Base-by-base conservation (phyloP, 78 protist genomes). In the Thecamonas trahens region DNA sequence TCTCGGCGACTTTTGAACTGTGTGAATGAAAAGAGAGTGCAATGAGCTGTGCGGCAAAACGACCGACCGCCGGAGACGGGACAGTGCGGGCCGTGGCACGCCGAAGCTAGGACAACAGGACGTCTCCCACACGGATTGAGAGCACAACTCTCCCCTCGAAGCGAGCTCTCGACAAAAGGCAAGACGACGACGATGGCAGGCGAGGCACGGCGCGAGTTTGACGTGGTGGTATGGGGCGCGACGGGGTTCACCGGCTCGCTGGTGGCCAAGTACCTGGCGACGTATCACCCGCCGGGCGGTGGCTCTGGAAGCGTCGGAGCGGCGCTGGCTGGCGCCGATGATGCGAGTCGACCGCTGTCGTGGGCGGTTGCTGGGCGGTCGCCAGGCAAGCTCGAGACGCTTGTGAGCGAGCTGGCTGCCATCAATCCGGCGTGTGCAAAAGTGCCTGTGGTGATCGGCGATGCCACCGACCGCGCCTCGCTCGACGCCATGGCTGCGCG, bases 241-340 rank as follows among this genome's bases (percentile, higher is more conserved):
- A 66, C 68, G 9, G 80, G 80, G 31, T 66, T 32, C 72, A 53
- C 74, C 0, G 80, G 80, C 34, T 11, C 26, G 34, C 73, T 74
- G 18, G 67, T 66, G 4, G 54, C 67, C 7, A 29, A 24, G 52
- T 74, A 74, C 73, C 73, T 74, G 0, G 39, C 52, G 9, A 17
- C 9, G 26, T 3, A 18, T 50, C 15, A 8, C 32, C 13, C 22
- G 20, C 24, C 61, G 26, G 3, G 8, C 24, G 9, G 13, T 11
- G 13, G 79, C 65, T 4, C 26, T 74, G 29, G 79, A 70, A 0
- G 79, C 28, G 64, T 37, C 8, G 53, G 50, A 13, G 47, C 28
- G 14, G 1, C 31, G 40, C 37, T 67, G 54, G 61, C 31, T 18
- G 32, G 17, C 17, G 29, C 3, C 18, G 3, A 0, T 0, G 47